Conservation (phyloP, 331 rosid species). For the Quercus tomentella region DNA sequence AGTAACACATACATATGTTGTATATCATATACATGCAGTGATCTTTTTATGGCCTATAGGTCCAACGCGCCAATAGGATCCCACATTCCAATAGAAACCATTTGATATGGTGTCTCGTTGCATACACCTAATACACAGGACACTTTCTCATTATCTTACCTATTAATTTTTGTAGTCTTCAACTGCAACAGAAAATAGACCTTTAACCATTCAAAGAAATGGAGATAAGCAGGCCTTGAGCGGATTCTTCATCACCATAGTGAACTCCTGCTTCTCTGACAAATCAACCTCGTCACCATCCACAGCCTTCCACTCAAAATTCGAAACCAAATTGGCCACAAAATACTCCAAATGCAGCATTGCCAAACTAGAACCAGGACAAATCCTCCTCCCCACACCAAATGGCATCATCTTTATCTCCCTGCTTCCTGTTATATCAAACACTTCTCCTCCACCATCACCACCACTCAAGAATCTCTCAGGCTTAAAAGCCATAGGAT, state of each 20-base stretch:
- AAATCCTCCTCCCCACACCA: conserved; percentile 75
- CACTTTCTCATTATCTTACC: too few species aligned
- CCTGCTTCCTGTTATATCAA: conserved; percentile 27
- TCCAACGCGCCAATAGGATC: too few species aligned
- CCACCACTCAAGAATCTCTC: conserved; percentile 30
- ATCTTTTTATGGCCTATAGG: too few species aligned
- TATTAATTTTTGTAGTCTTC: too few species aligned
- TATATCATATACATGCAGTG: too few species aligned
- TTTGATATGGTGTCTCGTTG: too few species aligned
- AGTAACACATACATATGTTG: too few species aligned
- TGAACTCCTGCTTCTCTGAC: conserved; percentile 50
- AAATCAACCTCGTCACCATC: conserved; percentile 37
- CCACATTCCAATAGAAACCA: too few species aligned
- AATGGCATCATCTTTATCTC: conserved; percentile 69
- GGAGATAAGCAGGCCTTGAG: conserved; percentile 39
- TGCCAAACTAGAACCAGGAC: conserved; percentile 47
- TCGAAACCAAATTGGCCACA: conserved; percentile 65
- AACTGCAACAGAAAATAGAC: too few species aligned
- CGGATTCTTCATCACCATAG: conserved; percentile 53
- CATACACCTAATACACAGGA: too few species aligned
- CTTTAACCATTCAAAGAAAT: conserved; percentile 4
- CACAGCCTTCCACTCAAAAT: conserved; percentile 39
- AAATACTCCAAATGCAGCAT: conserved; percentile 64
- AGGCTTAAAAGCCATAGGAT: conserved; percentile 41
- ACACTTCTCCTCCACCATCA: neutral